phyloP scores from a whole-genome alignment of 2,329 filamentous ascomycete species.

The Sordariomycetes sp. region DNA sequence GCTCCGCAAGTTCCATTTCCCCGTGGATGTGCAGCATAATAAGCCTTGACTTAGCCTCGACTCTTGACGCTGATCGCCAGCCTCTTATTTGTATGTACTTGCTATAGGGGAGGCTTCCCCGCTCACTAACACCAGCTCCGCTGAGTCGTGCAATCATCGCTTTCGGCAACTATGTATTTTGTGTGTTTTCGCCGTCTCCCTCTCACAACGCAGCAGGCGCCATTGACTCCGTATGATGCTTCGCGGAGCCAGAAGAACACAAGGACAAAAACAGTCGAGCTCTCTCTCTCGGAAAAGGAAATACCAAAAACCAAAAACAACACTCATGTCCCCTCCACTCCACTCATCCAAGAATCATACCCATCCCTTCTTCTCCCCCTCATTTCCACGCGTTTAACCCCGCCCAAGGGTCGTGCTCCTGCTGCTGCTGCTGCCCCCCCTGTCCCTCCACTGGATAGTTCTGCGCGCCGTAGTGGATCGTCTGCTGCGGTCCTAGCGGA shows the following conservation, averaged over 20 bases:
- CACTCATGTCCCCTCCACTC: background rate
- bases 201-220: background rate
- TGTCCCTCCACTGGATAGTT: slow-evolving; percentile 18
- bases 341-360: background rate
- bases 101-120: background rate
- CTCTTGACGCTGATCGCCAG: too few relatives aligned
- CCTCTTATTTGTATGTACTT: background rate
- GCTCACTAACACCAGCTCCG: background rate
- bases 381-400: slow-evolving; percentile 42
- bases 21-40: background rate
- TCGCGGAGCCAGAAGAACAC: background rate
- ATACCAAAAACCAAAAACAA: background rate
- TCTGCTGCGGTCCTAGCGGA: slow-evolving; percentile 51
- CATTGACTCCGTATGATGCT: background rate
- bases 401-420: slow-evolving; percentile 38
- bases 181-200: background rate
- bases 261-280: background rate
- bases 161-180: background rate
- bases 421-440: slow-evolving; percentile 20
- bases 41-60: too few relatives aligned
- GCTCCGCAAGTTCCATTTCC: background rate
- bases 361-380: background rate
- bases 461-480: slow-evolving; percentile 39
- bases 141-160: background rate
- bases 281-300: background rate